Evolutionary conservation across 352 stramenopile genomes (phyloP), one percentile per base, ranked within the genome.

Genomic region (Phytophthora ohioensis): DNA sequence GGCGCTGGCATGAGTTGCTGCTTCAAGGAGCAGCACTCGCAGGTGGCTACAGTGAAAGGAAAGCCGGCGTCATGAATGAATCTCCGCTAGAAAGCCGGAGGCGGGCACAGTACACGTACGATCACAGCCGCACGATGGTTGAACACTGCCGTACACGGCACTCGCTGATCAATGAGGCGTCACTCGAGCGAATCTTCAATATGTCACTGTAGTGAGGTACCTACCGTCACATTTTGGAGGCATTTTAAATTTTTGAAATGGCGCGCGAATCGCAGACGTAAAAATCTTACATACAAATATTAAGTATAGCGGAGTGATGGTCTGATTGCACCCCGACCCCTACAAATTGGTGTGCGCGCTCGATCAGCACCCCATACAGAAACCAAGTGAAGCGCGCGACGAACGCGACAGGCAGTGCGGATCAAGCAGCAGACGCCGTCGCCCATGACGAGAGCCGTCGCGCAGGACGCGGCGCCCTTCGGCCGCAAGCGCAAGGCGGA

Each of bases 401-500:
- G 64, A 65, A 46, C 63, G 67, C 71, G 53, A 71, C 63, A 74
- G 52, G 69, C 60, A 73, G 71, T n/a, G 52, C 54, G 35, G 39
- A 30, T 39, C 13, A 42, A 61, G 21, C 21, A 27, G 21, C 21
- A 57, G 31, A 35, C 34, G 49, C 42, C 38, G 52, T 45, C 54
- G 46, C n/a, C 21, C 64, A 64, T 64, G 75, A 71, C 45, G 74
- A 78, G 46, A 58, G 47, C 41, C 38, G 9, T 31, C n/a, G 49
- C 57, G 27, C 42, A 5, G 2, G 49, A 67, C 17, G 41, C 17
- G 4, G 43, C 10, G 17, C 8, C 31, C 35, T 60, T 45, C 30
- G 62, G 48, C 31, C 67, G 61, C 17, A 85, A 85, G 75, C 78
- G 78, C 59, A 77, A 75, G 51, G 45, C 52, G 10, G 71, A 81